These are phyloP conservation scores for Piper longum DNA, from an alignment of 164 flowering plant species.

Conservation along the genomic window DNA sequence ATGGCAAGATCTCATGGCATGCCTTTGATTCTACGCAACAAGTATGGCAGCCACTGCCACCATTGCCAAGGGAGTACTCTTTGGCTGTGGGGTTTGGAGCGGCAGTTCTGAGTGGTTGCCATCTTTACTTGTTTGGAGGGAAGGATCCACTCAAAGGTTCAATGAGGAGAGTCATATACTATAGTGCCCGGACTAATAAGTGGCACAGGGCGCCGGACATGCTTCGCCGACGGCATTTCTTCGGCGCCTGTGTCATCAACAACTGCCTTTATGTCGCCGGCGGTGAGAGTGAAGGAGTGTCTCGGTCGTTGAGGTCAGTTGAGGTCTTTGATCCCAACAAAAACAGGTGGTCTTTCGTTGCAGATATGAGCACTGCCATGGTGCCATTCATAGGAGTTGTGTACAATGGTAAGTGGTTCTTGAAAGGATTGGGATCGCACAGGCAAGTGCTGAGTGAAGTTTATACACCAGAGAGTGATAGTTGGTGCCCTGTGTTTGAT, in stretches of 20 bases:
- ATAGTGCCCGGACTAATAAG: conserved; percentile 69
- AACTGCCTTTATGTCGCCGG: conserved; percentile 85
- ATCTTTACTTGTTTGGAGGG: conserved; percentile 75
- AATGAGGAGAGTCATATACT: conserved; percentile 68
- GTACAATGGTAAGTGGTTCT: conserved; percentile 64
- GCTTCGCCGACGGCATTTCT: conserved; percentile 64
- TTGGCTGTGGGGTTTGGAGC: conserved; percentile 71
- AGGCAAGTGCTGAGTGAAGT: conserved; percentile 70
- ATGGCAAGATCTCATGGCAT: conserved; percentile 70
- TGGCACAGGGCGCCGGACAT: conserved; percentile 96
- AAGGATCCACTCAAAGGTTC: conserved; percentile 68
- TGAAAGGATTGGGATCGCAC: conserved; percentile 72
- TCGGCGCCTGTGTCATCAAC: conserved; percentile 78
- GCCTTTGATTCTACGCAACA: conserved; percentile 73
- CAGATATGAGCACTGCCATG: conserved; percentile 81
- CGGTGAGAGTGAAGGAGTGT: conserved; percentile 69
- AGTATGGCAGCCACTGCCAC: conserved; percentile 92
- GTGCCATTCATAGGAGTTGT: conserved; percentile 78
- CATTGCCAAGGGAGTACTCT: conserved; percentile 63
- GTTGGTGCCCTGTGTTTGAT: conserved; percentile 56
- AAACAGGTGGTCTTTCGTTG: conserved; percentile 64
- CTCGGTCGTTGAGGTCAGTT: conserved; percentile 54
- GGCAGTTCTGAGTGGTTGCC: conserved; percentile 75
- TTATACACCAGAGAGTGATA: conserved; percentile 53
- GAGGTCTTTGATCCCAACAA: conserved; percentile 80